Evolutionary conservation across 148 eudicot genomes (phyloP), one percentile per base, ranked within the genome.

Genomic region (Silene conica): DNA sequence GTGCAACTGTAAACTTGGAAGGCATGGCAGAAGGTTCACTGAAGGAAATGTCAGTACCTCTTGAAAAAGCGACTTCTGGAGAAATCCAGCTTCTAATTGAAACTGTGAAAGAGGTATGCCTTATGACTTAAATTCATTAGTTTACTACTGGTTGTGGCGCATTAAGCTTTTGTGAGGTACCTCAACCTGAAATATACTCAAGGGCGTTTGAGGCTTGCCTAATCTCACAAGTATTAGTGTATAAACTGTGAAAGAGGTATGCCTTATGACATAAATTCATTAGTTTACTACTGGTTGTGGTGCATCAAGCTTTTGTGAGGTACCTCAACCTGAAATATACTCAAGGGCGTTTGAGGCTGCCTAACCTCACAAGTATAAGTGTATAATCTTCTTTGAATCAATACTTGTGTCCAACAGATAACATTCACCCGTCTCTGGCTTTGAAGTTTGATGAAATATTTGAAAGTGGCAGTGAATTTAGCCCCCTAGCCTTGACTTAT

Each of bases 21-120:
- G 96, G 99, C 72, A 85, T 95, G 50, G 79, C 83, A 28, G 97
- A 89, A 74, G 93, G 92, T 60, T 79, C 85, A 25, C 61, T 76
- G 11, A 86, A 92, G 77, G 97, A 92, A 68, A 90, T 86, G 5
- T 87, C 84, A 80, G 82, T 95, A 57, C 99, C 99, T 22, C 99
- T 95, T 72, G 99, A 95, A 80, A 95, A 90, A 70, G 93, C 83
- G 25, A 90, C 73, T 78, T 88, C 92, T n/a, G 99, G 99, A 64
- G 99, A 95, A 80, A 67, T 95, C 65, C 86, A 83, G 77, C 92
- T 95, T 78, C 82, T 80, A 68, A 92, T 95, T 72, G 96, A 90
- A 90, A 86, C 92, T 57, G 86, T 86, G 9, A 84, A 62, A 66
- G 76, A 63, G 96, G 96, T 92, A 82, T 52, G 77, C 23, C 69